Evolutionary conservation across 2,329 filamentous ascomycete species (phyloP), one percentile per base, ranked within the genome.

Genomic region (Ophiostoma himal-ulmi): DNA sequence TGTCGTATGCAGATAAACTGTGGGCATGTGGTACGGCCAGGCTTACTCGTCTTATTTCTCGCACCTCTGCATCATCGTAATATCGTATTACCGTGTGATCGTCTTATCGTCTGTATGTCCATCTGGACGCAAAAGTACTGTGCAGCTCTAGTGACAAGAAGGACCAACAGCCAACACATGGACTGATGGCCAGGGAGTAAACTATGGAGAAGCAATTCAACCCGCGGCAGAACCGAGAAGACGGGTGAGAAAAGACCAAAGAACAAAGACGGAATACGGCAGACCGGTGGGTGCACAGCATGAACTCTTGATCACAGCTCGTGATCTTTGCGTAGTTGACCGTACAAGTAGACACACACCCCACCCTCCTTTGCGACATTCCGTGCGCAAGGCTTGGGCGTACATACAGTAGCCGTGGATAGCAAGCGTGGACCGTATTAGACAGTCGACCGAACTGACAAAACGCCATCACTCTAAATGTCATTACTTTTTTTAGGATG

Each of bases 271-370:
- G 44, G 44, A 48, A 60, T 11, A 62, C 57, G 57, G 57, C 57
- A 62, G 26, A 62, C 57, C 57, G 57, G 57, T 62, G 36, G 57
- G 57, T 6, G 57, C 57, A 62, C 57, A 34, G n/a, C 57, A 62
- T 62, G 48, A 22, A 54, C 44, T n/a, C 5, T 7, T 62, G 26
- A 62, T 34, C 26, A 62, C 14, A 30, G 14, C 44, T 48, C 17
- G 44, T 48, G 44, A 48, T 44, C 41, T 5, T 37, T 37, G 11
- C 2, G 37, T 39, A 39, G 37, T 39, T 22, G n/a, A 34, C 3
- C 22, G 10, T 34, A 30, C 26, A 30, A 13, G 10, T 30, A 2
- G 6, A 52, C 13, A 52, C 17, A 62, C 57, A 62, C 57, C 57
- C 57, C 54, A 60, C 54, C 57, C 57, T n/a, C 26, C 26, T 62